Evolutionary conservation across 306 rosid genomes (phyloP).

Genomic region (Abrus precatorius): DNA sequence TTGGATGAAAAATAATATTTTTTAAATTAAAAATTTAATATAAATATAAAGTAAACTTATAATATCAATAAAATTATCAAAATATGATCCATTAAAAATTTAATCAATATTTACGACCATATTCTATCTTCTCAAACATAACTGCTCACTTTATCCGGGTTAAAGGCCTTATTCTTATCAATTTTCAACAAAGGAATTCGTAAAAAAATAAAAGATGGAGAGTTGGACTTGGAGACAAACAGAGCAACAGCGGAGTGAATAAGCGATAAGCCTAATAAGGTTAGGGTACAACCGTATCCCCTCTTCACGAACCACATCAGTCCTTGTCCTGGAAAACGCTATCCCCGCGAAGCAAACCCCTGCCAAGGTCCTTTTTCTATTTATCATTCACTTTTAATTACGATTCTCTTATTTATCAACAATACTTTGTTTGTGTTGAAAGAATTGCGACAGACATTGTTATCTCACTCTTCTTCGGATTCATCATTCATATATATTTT

Average conservation of each 20-base stretch:
- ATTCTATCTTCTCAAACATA: too few relatives aligned
- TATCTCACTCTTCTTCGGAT: not conserved
- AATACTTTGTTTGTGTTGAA: conserved; percentile 4
- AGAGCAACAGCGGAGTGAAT: not conserved
- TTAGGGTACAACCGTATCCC: conserved; percentile 40
- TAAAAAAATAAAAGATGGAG: not conserved
- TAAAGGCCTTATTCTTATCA: too few relatives aligned
- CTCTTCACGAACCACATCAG: conserved; percentile 33
- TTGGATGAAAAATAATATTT: too few relatives aligned
- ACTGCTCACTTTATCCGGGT: too few relatives aligned
- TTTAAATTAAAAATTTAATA: too few relatives aligned
- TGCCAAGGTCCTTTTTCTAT: conserved; percentile 53
- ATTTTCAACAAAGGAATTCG: too few relatives aligned
- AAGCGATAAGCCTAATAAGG: conserved; percentile 40
- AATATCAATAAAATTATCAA: too few relatives aligned
- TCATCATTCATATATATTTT: not conserved
- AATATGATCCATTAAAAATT: too few relatives aligned
- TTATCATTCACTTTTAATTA: not conserved
- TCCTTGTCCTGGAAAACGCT: conserved; percentile 66
- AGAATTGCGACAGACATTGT: conserved; percentile 15
- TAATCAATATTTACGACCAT: too few relatives aligned
- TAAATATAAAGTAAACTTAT: too few relatives aligned
- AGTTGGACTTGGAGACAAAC: not conserved
- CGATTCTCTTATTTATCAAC: not conserved
- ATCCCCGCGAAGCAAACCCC: conserved; percentile 53